Conservation (phyloP, 768 basidiomycete genomes). For the Glaciozyma antarctica region DNA sequence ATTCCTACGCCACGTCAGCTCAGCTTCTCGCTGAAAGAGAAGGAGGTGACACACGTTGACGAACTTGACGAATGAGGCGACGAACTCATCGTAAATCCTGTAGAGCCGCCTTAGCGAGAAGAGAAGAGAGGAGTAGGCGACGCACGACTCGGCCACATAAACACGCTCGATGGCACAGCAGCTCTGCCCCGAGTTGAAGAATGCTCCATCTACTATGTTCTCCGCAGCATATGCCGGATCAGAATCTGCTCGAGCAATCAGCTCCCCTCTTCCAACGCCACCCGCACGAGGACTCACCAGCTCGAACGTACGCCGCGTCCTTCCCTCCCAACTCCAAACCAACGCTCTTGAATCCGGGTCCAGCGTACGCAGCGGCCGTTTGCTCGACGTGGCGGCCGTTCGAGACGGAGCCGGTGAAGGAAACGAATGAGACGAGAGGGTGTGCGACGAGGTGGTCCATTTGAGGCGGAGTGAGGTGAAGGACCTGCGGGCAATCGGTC, state of each 20-base stretch:
- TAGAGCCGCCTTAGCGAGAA: constrained; percentile 46
- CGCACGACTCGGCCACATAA: constrained; percentile 50
- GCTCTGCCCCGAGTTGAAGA: constrained; percentile 97
- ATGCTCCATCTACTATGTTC: constrained; percentile 85
- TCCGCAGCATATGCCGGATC: constrained; percentile 70
- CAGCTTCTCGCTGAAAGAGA: neutral
- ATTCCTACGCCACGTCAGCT: constrained; percentile 46
- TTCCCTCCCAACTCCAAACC: constrained; percentile 68
- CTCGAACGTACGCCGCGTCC: constrained; percentile 89
- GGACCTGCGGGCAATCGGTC: constrained; percentile 45
- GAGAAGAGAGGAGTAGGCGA: no score
- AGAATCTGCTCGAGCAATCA: constrained; percentile 33
- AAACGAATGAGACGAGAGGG: constrained; percentile 63
- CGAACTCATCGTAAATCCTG: constrained; percentile 66
- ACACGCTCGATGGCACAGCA: constrained; percentile 94
- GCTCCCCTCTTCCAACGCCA: neutral
- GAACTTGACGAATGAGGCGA: constrained; percentile 59
- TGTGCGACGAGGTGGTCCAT: constrained; percentile 57
- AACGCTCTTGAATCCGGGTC: constrained; percentile 60
- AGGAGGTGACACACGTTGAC: constrained; percentile 51
- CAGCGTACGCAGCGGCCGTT: constrained; percentile 48
- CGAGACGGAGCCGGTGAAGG: constrained; percentile 80
- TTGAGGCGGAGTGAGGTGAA: constrained; percentile 60
- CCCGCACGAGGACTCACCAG: constrained; percentile 47
- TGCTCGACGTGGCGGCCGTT: constrained; percentile 66